Percentiles rank a stretch among this genome's conserved stretches.
These are phyloP conservation scores for Teratosphaeria epicoccoides DNA, from an alignment of 2,329 filamentous ascomycete genomes.

Conservation along the genomic window DNA sequence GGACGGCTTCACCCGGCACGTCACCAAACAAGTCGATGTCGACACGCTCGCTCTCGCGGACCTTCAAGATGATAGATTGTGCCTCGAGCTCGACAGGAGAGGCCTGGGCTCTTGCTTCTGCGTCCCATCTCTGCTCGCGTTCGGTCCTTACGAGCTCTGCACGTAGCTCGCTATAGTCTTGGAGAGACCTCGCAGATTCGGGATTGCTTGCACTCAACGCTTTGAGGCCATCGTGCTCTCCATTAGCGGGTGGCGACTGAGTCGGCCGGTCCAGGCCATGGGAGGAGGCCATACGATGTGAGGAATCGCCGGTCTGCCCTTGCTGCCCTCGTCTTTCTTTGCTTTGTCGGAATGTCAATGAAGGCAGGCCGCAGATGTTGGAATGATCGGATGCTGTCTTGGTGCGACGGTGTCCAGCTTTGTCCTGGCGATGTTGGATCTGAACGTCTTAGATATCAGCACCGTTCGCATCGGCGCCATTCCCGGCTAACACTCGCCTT, in stretches of 20 bases:
- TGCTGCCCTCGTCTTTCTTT: no score
- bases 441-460: background rate
- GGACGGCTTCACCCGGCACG: slow-evolving; percentile 31
- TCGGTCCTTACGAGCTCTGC: slow-evolving; percentile 24
- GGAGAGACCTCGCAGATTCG: slow-evolving; percentile 1
- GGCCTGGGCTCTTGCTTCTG: slow-evolving; percentile 17
- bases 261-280: background rate
- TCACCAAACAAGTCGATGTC: slow-evolving; percentile 32
- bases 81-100: slow-evolving; percentile 23
- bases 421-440: background rate
- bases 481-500: slow-evolving; percentile 4
- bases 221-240: slow-evolving; percentile 1
- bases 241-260: background rate
- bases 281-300: background rate
- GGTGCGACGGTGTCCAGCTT: background rate
- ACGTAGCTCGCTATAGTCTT: slow-evolving; percentile 17
- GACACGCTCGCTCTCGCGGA: slow-evolving; percentile 35
- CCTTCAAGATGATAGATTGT: slow-evolving; percentile 25
- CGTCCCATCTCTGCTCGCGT: slow-evolving; percentile 28
- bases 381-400: background rate
- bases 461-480: background rate
- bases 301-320: no score
- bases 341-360: background rate
- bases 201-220: slow-evolving; percentile 3
- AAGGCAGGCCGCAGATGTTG: background rate